A percentile compares a stretch with the other conserved stretches of the same genome.
Evolutionary conservation across 2,329 filamentous ascomycete genomes (phyloP).

Genomic region (Dendrostoma leiphaemia): DNA sequence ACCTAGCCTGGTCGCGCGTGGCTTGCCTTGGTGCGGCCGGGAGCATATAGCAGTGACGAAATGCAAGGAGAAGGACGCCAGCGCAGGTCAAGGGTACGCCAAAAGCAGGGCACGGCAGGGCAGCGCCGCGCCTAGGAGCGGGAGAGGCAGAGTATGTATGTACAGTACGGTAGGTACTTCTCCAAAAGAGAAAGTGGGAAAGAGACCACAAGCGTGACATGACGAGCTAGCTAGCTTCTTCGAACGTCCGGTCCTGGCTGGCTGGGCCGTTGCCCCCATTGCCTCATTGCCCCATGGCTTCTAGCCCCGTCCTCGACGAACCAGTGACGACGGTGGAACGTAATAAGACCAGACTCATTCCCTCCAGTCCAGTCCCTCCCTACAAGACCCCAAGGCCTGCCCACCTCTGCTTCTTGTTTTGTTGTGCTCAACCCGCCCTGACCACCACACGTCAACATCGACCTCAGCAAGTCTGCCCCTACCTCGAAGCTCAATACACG

Average conservation of each 20-base stretch:
- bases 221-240: too few relatives aligned
- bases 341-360: constrained; percentile 11
- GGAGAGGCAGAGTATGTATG: too few relatives aligned
- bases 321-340: constrained; percentile 19
- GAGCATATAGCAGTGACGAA: constrained; percentile 14
- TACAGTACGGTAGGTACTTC: too few relatives aligned
- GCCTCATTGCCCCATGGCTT: constrained; percentile 19
- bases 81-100: too few relatives aligned
- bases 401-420: neutral
- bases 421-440: neutral
- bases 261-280: too few relatives aligned
- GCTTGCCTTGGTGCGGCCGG: neutral
- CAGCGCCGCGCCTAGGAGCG: neutral
- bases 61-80: constrained; percentile 1
- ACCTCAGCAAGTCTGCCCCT: neutral
- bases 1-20: too few relatives aligned
- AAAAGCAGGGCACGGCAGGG: too few relatives aligned
- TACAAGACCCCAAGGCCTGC: too few relatives aligned
- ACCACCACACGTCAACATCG: neutral
- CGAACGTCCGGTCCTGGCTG: too few relatives aligned
- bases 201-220: too few relatives aligned
- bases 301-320: constrained; percentile 1
- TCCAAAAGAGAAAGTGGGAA: too few relatives aligned
- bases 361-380: too few relatives aligned
- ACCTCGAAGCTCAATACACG: neutral